Evolutionary conservation across 257 asterid genomes (phyloP).

Genomic region (Capsicum baccatum): DNA sequence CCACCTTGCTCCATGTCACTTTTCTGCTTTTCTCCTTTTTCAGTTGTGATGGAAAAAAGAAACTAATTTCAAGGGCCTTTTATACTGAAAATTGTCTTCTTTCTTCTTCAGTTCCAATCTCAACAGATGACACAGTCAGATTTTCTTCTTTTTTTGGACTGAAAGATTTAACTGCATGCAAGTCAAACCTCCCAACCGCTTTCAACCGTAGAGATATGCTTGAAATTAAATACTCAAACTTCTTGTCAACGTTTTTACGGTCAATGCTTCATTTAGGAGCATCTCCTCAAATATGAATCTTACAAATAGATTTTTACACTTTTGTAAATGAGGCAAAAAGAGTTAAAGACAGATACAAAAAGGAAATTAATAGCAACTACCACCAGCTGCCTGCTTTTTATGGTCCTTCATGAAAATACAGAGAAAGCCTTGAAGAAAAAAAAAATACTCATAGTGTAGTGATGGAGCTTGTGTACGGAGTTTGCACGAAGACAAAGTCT

Average conservation of each 20-base stretch:
- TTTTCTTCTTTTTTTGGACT: not conserved
- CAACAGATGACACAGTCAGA: not conserved
- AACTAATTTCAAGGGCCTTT: not conserved
- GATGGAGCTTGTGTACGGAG: conserved; percentile 18
- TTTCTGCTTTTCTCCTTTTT: not conserved
- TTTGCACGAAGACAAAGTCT: not conserved
- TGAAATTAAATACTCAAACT: conserved; percentile 19
- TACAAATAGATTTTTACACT: not conserved
- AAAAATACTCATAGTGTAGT: not conserved
- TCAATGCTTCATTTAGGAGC: not conserved
- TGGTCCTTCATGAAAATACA: not conserved
- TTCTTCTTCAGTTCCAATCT: not conserved
- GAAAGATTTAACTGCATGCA: conserved; percentile 23
- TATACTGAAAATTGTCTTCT: conserved; percentile 12
- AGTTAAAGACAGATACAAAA: not conserved
- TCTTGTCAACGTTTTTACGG: not conserved
- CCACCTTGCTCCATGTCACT: conserved; percentile 43
- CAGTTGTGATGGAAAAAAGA: not conserved
- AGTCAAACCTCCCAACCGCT: not conserved
- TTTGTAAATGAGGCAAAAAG: not conserved
- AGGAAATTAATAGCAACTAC: not conserved
- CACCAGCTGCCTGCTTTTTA: conserved; percentile 3
- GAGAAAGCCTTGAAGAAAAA: not conserved
- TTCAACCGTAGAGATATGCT: conserved; percentile 26
- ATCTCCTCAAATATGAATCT: not conserved